These are phyloP conservation scores for Golubevia pallescens DNA, from an alignment of 1,284 basidiomycete species.

Conservation along the genomic window DNA sequence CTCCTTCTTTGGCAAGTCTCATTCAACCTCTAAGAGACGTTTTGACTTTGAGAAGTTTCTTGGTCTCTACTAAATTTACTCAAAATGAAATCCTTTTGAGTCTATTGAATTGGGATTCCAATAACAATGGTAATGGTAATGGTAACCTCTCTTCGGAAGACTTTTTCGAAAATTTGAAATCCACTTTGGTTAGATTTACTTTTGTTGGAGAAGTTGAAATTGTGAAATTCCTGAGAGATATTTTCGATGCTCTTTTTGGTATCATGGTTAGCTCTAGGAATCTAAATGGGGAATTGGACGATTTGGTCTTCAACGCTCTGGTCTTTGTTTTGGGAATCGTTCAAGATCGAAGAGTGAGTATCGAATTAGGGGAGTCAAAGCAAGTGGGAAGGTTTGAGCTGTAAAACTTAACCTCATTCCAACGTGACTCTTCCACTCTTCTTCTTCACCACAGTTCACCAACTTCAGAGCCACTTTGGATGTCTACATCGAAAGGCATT, in stretches of 20 bases:
- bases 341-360: conserved; percentile 73
- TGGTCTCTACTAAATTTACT: conserved; percentile 90
- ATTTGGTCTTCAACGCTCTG: conserved; percentile 85
- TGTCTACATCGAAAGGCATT: conserved; percentile 89
- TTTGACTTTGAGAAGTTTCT: conserved; percentile 81
- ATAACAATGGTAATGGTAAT: too few species aligned
- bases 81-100: conserved; percentile 86
- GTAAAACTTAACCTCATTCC: too few species aligned
- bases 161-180: conserved; percentile 72
- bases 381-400: too few species aligned
- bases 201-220: conserved; percentile 79
- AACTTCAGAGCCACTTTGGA: conserved; percentile 90
- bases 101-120: conserved; percentile 79
- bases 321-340: conserved; percentile 82
- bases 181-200: conserved; percentile 82
- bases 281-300: conserved; percentile 79
- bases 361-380: not conserved
- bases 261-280: conserved; percentile 81
- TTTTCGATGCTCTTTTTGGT: conserved; percentile 91
- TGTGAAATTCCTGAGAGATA: conserved; percentile 87
- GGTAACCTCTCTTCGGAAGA: conserved; percentile 69
- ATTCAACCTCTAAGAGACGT: conserved; percentile 70
- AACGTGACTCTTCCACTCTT: not conserved
- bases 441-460: conserved; percentile 68
- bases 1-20: conserved; percentile 31